Evolutionary conservation across 2,329 filamentous ascomycete species (phyloP).

Genomic region (Penicillium verrucosum): DNA sequence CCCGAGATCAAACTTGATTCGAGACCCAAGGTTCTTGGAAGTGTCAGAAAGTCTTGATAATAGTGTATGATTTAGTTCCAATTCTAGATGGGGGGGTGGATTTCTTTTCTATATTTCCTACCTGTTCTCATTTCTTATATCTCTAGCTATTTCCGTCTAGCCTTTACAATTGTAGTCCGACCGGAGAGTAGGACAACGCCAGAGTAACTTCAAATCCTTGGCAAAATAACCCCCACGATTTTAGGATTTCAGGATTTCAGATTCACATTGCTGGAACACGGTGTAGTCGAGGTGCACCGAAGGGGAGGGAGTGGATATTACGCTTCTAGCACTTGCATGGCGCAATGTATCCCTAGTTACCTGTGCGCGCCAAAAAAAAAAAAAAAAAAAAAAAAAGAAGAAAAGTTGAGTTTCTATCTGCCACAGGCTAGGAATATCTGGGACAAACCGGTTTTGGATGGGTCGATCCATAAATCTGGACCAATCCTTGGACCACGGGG

Average conservation of each 20-base stretch:
- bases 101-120: neutral
- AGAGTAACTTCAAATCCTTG: neutral
- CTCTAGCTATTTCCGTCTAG: neutral
- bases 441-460: conserved; percentile 4
- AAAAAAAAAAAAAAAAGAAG: neutral
- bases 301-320: conserved; percentile 1
- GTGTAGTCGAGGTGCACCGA: neutral
- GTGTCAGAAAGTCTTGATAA: conserved; percentile 1
- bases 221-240: neutral
- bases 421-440: neutral
- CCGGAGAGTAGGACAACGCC: neutral
- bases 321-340: conserved; percentile 10
- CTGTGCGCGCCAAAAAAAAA: neutral
- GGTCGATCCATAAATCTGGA: neutral
- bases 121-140: neutral
- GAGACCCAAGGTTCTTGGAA: neutral
- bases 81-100: neutral
- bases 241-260: neutral
- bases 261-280: neutral
- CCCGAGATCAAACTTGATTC: neutral
- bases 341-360: conserved; percentile 10
- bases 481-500: neutral
- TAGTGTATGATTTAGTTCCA: neutral
- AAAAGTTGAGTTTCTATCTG: neutral
- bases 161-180: neutral